Base-by-base conservation (phyloP, 1,284 basidiomycete genomes). In the Puccinia novopanici region DNA sequence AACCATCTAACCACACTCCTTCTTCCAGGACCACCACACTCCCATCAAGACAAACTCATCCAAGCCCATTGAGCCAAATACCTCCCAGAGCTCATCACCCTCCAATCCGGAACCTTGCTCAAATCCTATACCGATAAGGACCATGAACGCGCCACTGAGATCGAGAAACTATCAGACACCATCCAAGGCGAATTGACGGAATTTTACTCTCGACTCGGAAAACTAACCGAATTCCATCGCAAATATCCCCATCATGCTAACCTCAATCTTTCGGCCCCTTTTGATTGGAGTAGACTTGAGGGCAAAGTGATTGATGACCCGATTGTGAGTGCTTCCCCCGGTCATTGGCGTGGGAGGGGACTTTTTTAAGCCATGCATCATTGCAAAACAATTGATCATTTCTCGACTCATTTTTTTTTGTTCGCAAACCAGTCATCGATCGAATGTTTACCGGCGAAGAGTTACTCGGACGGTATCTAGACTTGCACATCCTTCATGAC, bases 361-460 rank as follows among this genome's bases (percentile, higher is more conserved):
- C 5, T 72, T 27, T 54, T 30, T 30, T 17, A 50, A 45, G 37
- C 34, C 24, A 30, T 24, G 1, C 10, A 15, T 13, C 10, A 24
- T 30, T 30, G 9, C 42, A 45, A 45, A 45, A 45, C 27, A 34
- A 4, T 34, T 4, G 34, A 34, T 67, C 5, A n/a, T 10, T 74
- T 67, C 48, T 52, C 42, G 12, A 34, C 61, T 12, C 70, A 72
- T 61, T 42, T 67, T 8, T n/a, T n/a, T 37, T 15, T 50, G 5
- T 63, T 48, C 3, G 4, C 8, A 6, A 19, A 15, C 22, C 83
- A 96, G 94, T 93, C 76, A 89, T 97, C 80, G 92, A 93, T 81
- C 88, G 93, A 80, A 87, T 95, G 83, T 98, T 98, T 87, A 95
- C 94, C 15, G 97, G 97, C 57, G 97, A 99, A 87, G 97, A 99